These are phyloP conservation scores for Gossypium longicalyx DNA, from an alignment of 345 rosid species.

Conservation along the genomic window DNA sequence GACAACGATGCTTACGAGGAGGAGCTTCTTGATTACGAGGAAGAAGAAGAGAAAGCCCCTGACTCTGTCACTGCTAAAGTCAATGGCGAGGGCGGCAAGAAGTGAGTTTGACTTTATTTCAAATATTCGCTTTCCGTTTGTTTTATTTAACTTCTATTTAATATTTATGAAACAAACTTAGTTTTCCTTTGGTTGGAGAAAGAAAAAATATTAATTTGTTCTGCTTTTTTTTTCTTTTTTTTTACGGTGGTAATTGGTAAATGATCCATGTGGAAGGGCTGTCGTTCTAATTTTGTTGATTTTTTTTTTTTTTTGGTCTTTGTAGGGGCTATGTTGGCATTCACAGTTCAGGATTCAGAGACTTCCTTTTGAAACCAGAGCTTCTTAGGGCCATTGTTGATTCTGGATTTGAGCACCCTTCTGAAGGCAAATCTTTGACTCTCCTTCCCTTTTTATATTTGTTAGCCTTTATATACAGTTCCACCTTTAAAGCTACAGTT, in stretches of 20 bases:
- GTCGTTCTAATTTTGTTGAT: background rate
- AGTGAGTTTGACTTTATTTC: conserved; percentile 40
- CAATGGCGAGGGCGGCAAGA: conserved; percentile 84
- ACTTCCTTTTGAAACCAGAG: conserved; percentile 98
- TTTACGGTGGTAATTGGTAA: background rate
- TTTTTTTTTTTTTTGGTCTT: background rate
- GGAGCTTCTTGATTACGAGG: conserved; percentile 97
- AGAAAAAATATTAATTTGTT: background rate
- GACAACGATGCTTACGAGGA: conserved; percentile 99
- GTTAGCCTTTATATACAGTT: background rate
- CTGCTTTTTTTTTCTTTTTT: background rate
- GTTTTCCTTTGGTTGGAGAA: background rate
- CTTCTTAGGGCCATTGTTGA: conserved; percentile 96
- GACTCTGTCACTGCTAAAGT: conserved; percentile 62
- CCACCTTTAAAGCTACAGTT: background rate
- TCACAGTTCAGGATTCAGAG: conserved; percentile 99
- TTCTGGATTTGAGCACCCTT: conserved; percentile 99
- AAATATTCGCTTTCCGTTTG: background rate
- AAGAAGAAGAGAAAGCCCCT: conserved; percentile 83
- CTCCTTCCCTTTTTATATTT: background rate
- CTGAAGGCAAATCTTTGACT: conserved; percentile 60
- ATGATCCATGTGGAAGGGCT: background rate
- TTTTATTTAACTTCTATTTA: background rate
- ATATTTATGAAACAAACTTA: background rate
- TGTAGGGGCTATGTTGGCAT: conserved; percentile 93